Evolutionary conservation across 352 stramenopile genomes (phyloP), one percentile per base, ranked within the genome.

Genomic region (Phytophthora hibernalis): DNA sequence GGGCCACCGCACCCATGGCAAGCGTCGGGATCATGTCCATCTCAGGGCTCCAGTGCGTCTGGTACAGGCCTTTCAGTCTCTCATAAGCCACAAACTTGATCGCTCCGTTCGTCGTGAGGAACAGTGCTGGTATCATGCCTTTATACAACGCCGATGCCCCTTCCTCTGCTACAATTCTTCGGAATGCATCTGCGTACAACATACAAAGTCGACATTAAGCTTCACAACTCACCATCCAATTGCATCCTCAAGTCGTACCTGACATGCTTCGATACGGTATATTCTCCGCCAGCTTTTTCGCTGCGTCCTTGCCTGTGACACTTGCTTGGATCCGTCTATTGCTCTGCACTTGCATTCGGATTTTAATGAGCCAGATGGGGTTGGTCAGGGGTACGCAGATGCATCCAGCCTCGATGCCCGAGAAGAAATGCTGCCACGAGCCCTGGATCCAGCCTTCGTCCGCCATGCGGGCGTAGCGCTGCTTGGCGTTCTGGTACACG

Each of bases 341-440:
- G 44, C 68, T 89, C 55, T 94, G 84, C 21, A 94, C 87, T 89
- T 99, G 96, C 87, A 99, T 96, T 44, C 97, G 85, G 26, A 98
- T 98, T 76, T 99, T 99, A 62, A 99, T 92, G 30, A 99, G 84
- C 97, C 97, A 99, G 35, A 99, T 91, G 16, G 98, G 97, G 85
- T 99, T 99, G 26, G 97, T 99, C 22, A 99, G 70, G 5, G 96
- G 87, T 38, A 99, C 97, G 73, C 98, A 98, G 51, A 98, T 88
- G 53, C 87, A 69, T 20, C 87, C 87, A 0, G 87, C 87, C 68
- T 95, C 85, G 22, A 95, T 82, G 13, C 76, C 87, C 12, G 87
- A 90, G 63, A 91, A 89, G 59, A 95, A 95, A 55, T 93, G 85
- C 63, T 92, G 83, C 80, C 83, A 92, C 43, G 80, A 92, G 52